Base-by-base conservation (phyloP, 805 yeast species). In the Schwanniomyces polymorphus region DNA sequence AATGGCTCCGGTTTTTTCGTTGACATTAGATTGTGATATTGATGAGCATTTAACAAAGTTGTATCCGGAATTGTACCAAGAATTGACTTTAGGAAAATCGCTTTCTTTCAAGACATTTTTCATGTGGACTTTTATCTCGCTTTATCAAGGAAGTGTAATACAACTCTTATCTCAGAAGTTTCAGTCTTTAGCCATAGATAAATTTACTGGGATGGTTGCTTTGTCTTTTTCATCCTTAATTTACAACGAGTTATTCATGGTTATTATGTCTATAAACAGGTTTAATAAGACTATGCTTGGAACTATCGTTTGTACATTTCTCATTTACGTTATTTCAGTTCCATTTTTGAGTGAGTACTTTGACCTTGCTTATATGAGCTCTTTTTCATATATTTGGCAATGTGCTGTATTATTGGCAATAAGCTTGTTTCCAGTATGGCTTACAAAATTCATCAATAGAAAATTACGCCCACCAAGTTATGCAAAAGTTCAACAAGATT, bases 1-100 rank as follows among this genome's bases (percentile, higher is more conserved):
- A 0, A 94, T 94, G 99, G 91, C 92, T 47, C 99, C 99, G 0
- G 98, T 94, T 1, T 94, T 94, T 59, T 88, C 97, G 0, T 70
- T 94, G 54, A 97, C 95, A 0, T 76, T 90, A 41, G 98, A 94
- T 63, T 82, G 85, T 46, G 99, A 94, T 64, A 91, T 94, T 41
- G 91, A 85, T 57, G 97, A 91, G 62, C 86, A 84, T 44, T 79
- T 94, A 52, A 95, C 97, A 1, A 85, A 85, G 48, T 75, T 91
- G 47, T 94, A 92, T 63, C 99, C 99, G 0, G 99, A 94, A 65
- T 77, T 94, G 38, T 94, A 94, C 71, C 87, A 88, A 58, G 99
- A 94, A 65, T 75, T 94, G 57, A 90, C 96, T 0, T 85, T 82
- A 42, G 98, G 98, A 3, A 82, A 82, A 55, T 86, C 97, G 16